phyloP scores from a whole-genome alignment of 1,284 basidiomycete species.

The Sporisorium scitamineum region DNA sequence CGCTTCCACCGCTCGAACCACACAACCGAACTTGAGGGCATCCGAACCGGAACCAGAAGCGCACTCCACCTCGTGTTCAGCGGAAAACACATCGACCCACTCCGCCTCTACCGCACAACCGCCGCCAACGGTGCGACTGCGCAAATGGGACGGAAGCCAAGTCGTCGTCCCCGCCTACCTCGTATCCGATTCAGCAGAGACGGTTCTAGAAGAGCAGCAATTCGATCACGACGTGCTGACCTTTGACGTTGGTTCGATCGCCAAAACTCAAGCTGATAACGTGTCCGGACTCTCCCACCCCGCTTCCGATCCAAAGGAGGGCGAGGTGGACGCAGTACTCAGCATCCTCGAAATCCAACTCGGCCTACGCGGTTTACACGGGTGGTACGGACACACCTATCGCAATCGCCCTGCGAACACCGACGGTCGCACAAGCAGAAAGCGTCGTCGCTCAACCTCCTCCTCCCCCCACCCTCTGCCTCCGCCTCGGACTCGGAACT shows the following conservation, averaged over 20 bases:
- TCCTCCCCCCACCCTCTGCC: neutral
- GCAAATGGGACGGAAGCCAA: conserved; percentile 34
- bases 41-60: neutral
- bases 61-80: neutral
- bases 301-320: neutral
- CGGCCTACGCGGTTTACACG: conserved; percentile 18
- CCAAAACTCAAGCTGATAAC: neutral
- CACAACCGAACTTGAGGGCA: neutral
- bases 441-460: conserved; percentile 13
- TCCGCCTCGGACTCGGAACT: neutral
- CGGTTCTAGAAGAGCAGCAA: conserved; percentile 8
- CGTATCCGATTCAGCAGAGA: conserved; percentile 9
- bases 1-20: neutral
- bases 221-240: conserved; percentile 18
- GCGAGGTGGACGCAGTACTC: conserved; percentile 9
- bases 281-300: neutral
- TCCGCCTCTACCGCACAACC: neutral
- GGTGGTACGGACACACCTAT: conserved; percentile 30
- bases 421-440: neutral
- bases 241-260: neutral
- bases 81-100: neutral
- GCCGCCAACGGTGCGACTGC: conserved; percentile 14
- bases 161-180: conserved; percentile 12
- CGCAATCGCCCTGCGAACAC: neutral
- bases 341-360: conserved; percentile 20